Evolutionary conservation across 2,329 filamentous ascomycete genomes (phyloP), one percentile per base, ranked within the genome.

Genomic region (Fusarium oligoseptatum): DNA sequence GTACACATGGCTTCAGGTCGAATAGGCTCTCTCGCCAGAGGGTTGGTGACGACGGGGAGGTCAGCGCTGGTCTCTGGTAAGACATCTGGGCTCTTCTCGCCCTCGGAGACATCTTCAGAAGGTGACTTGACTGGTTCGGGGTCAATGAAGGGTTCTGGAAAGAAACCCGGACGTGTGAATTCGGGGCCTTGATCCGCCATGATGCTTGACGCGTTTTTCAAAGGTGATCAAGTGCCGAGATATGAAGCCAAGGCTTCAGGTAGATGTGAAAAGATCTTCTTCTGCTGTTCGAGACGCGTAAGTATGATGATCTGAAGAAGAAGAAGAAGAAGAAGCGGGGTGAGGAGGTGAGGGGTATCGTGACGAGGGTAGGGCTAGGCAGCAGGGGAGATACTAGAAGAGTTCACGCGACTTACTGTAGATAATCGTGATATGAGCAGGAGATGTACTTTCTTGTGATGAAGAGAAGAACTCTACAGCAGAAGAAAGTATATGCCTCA

Each of bases 1-100:
- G 45, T 67, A 39, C 65, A 74, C 3, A 74, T 22, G 3, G 74
- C 73, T 48, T 75, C 72, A 2, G 43, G 22, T 48, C 43, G 43
- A 48, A 48, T 48, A 24, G 43, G 43, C 22, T 48, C 22, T 3
- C 22, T 48, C 1, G 43, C 43, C 14, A 48, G 8, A 48, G 43
- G 43, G 14, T 48, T 48, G 43, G 43, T 48, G 43, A 48, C 43
- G 8, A 48, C 22, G 15, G 22, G 22, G 4, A 17, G 43, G 43
- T 27, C 14, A 48, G 15, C 6, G n/a, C 11, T 22, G 11, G 22
- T 17, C 36, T n/a, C 34, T 24, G 11, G n/a, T 3, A n/a, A 37
- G 17, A 22, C 41, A 27, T 4, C 12, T 4, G 15, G 36, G 2
- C 8, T 6, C 1, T 15, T 22, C 12, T 52, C 57, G 15, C 36